Conservation (phyloP, 2,329 filamentous ascomycete species). For the Fusarium palustre region DNA sequence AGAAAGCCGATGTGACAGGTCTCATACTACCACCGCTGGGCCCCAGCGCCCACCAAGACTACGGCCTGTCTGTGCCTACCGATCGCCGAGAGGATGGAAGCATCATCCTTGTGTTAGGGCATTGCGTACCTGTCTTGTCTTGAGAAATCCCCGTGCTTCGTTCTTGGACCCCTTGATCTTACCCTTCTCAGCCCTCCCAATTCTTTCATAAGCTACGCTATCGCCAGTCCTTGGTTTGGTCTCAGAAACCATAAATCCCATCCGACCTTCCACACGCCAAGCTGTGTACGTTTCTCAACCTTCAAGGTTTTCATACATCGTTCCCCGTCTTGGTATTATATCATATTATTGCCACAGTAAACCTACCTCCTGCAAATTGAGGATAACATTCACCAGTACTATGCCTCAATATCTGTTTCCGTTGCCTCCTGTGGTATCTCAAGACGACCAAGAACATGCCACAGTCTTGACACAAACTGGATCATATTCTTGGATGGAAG, state of each 20-base stretch:
- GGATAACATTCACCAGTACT: constrained; percentile 21
- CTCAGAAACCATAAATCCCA: constrained; percentile 52
- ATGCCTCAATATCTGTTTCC: constrained; percentile 17
- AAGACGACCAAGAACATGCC: not conserved
- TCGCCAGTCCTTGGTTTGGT: constrained; percentile 27
- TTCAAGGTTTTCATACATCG: constrained; percentile 32
- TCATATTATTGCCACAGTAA: not conserved
- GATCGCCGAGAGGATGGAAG: constrained; percentile 45
- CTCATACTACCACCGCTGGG: constrained; percentile 44
- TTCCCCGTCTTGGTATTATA: constrained; percentile 20
- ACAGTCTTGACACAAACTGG: not conserved
- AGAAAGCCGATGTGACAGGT: constrained; percentile 53
- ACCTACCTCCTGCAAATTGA: not conserved
- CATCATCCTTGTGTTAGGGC: constrained; percentile 38
- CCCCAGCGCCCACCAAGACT: constrained; percentile 42
- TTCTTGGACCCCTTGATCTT: constrained; percentile 41
- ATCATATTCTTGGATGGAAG: not conserved
- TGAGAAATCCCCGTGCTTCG: constrained; percentile 32
- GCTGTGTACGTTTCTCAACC: constrained; percentile 11
- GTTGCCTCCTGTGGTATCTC: not conserved
- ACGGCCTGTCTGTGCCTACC: constrained; percentile 39
- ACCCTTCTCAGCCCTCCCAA: constrained; percentile 35
- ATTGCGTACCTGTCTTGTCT: constrained; percentile 36
- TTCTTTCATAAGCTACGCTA: constrained; percentile 30
- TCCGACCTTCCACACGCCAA: constrained; percentile 45